Evolutionary conservation across 2,329 filamentous ascomycete species (phyloP), one percentile per base, ranked within the genome.

Genomic region (Leptodontidium sp.): DNA sequence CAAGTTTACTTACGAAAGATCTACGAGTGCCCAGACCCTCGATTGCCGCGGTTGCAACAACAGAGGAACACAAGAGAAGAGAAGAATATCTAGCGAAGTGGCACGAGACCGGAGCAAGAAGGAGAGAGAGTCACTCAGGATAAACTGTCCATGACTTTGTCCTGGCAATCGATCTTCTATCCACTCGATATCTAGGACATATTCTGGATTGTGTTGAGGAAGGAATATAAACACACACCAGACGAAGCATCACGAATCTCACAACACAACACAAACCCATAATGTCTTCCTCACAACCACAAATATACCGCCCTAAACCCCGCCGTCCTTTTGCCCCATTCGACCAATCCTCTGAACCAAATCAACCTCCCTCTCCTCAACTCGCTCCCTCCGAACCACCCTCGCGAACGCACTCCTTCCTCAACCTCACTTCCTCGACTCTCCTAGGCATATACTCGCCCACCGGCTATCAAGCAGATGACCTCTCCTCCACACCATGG

Each of bases 361-460:
- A 80, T 83, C 65, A 83, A 81, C 72, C 84, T 83, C 71, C 85
- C 84, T 72, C 88, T 86, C 62, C 86, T 86, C 68, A 90, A 85
- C 57, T 85, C 88, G 49, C 69, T 32, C 65, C 73, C 64, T 81
- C 90, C 74, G 86, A 87, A 40, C 87, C 88, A 4, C 91, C 90
- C 1, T 83, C 73, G 38, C 89, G 93, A 68, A 92, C 90, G 29
- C 89, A 91, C 72, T 97, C 93, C 11, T 87, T 93, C 67, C 84
- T 94, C 77, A 97, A 98, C 78, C 86, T 99, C 69, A 97, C 93
- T 4, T 91, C 92, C 11, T 94, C 93, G 1, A 97, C 96, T 0
- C 87, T 99, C 5, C 92, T 91, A 74, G 95, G 96, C 65, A 99
- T 99, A 76, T 99, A 97, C 83, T 90, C 90, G 12, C 89, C 89